Percentiles rank a stretch among this genome's conserved stretches.
phyloP scores from a whole-genome alignment of 768 basidiomycete genomes.

The Hortiboletus flavorubellus region DNA sequence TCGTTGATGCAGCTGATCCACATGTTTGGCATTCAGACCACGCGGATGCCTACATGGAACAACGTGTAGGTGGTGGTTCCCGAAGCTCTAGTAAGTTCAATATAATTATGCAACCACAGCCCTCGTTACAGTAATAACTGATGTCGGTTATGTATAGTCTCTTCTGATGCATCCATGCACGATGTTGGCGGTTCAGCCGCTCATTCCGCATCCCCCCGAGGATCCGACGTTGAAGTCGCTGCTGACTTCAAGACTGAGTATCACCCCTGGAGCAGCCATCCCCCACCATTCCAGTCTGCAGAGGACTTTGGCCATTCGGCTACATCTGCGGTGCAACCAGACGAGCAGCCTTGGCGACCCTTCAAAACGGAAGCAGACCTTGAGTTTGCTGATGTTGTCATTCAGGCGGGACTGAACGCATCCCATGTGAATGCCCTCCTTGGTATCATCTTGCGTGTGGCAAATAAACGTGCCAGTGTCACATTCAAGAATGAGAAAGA shows the following conservation, averaged over 20 bases:
- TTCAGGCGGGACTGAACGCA: not conserved
- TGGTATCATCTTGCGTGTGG: not conserved
- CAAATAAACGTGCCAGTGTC: not conserved
- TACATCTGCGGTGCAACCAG: not conserved
- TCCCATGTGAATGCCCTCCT: not conserved
- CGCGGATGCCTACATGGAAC: not conserved
- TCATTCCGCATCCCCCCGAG: not conserved
- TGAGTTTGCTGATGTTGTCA: not conserved
- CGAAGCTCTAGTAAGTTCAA: not conserved
- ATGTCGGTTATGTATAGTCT: not conserved
- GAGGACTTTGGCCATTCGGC: not conserved
- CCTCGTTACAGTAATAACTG: not conserved
- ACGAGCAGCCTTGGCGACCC: not conserved
- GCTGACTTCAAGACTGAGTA: not conserved
- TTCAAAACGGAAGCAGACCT: not conserved
- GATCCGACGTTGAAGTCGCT: not conserved
- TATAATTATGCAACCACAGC: not conserved
- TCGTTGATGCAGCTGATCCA: not conserved
- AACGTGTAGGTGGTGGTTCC: not conserved
- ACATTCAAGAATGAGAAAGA: not conserved
- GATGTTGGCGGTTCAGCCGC: not conserved
- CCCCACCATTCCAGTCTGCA: not conserved
- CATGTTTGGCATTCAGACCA: not conserved
- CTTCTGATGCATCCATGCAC: not conserved
- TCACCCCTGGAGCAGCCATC: not conserved